Percentiles rank a stretch among this genome's conserved stretches.
Conservation (phyloP, 75 land plant genomes). For the Chamaecyparis obtusa region DNA sequence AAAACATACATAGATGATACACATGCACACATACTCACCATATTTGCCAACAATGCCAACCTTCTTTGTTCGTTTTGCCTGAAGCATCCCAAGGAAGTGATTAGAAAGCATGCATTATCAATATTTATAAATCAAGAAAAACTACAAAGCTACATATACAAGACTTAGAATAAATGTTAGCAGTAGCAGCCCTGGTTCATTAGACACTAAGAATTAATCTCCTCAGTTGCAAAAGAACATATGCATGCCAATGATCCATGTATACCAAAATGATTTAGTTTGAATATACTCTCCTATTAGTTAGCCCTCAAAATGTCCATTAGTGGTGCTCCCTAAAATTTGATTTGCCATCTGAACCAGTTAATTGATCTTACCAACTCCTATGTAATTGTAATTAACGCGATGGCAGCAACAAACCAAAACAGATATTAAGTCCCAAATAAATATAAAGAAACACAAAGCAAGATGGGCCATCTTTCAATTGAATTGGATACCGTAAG, state of each 20-base stretch:
- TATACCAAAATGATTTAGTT: not conserved
- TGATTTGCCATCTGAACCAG: no score
- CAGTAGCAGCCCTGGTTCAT: not conserved
- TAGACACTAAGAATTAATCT: not conserved
- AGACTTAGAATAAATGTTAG: not conserved
- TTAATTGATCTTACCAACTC: not conserved
- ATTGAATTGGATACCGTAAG: no score
- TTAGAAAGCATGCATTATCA: not conserved
- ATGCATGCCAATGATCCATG: not conserved
- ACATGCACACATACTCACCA: slow-evolving; percentile 30
- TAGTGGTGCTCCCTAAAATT: not conserved
- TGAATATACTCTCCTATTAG: not conserved
- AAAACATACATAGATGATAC: not conserved
- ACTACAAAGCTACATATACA: not conserved
- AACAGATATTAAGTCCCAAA: not conserved
- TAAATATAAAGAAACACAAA: no score
- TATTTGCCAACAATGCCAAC: slow-evolving; percentile 78
- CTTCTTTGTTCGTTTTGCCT: slow-evolving; percentile 57
- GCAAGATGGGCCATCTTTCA: no score
- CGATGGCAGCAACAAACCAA: not conserved
- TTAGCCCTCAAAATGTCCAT: not conserved
- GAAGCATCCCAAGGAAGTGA: slow-evolving; percentile 8
- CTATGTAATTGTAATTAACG: no score
- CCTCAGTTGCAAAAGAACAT: not conserved
- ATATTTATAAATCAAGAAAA: not conserved